Evolutionary conservation across 768 basidiomycete genomes (phyloP).

Genomic region (Leccinum fibrillosum): DNA sequence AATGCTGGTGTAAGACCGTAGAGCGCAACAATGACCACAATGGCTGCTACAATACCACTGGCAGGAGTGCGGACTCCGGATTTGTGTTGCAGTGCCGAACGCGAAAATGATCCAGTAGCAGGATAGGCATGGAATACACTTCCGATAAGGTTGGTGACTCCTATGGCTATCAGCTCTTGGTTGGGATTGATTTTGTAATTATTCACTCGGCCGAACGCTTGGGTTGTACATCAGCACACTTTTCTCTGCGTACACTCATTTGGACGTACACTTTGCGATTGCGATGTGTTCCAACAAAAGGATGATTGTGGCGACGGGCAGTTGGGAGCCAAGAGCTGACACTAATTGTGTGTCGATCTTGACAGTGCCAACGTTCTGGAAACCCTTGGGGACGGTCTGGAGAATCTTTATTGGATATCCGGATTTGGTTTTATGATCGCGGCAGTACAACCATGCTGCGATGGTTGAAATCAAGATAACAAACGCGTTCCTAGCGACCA

Average conservation of each 20-base stretch:
- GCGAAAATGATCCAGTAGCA: neutral
- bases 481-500: neutral
- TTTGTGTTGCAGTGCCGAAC: neutral
- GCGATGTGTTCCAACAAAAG: neutral
- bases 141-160: neutral
- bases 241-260: neutral
- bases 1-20: neutral
- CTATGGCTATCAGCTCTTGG: neutral
- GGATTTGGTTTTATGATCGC: neutral
- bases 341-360: neutral
- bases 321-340: neutral
- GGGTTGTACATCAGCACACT: neutral
- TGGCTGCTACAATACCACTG: neutral
- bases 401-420: neutral
- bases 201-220: neutral
- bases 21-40: neutral
- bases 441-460: neutral
- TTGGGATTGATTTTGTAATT: neutral
- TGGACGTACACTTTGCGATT: neutral
- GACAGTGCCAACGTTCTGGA: neutral
- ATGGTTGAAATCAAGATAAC: neutral
- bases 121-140: neutral
- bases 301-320: neutral
- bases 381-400: neutral
- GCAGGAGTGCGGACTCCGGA: neutral